Evolutionary conservation across 257 asterid species (phyloP), one percentile per base, ranked within the genome.

Genomic region (Forsythia suspensa): DNA sequence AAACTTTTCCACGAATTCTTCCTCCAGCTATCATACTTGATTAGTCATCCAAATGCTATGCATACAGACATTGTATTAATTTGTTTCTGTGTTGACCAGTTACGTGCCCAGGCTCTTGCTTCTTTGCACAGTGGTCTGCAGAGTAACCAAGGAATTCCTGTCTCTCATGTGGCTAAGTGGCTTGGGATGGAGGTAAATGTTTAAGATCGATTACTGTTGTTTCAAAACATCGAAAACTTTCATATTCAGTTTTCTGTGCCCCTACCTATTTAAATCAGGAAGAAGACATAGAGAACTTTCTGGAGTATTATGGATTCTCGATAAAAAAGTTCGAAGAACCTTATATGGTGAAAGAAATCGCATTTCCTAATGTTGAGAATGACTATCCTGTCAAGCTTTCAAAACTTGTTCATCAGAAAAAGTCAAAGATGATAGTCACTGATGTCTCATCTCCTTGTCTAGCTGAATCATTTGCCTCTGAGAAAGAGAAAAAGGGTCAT

Each of bases 21-120:
- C 8, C 5, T 16, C 18, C 12, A 29, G 37, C 15, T 63, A 11
- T 63, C 70, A 2, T 57, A n/a, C 29, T 24, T 63, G 40, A 29
- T 63, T 36, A 10, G 18, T 29, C n/a, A 63, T 63, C 70, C 18
- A 16, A 63, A 63, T 63, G 18, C 70, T 24, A 63, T 63, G 18
- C 40, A 63, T 68, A 67, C 44, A 67, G 43, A 10, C 38, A 44
- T 70, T 71, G 55, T 81, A 67, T 70, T 71, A 71, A 70, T 73
- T 75, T 76, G 39, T 71, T 81, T 51, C 75, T 87, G 79, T 80
- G 84, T 83, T 85, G 73, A 77, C 80, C 91, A 96, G 99, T 88
- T 96, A 72, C 92, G 96, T 59, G 92, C 94, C 77, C 97, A 89
- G 82, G 99, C 99, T 36, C 96, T 96, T 83, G 97, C 97, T 79